These are phyloP conservation scores for Botrytis tulipae DNA, from an alignment of 2,329 filamentous ascomycete species.

Conservation along the genomic window DNA sequence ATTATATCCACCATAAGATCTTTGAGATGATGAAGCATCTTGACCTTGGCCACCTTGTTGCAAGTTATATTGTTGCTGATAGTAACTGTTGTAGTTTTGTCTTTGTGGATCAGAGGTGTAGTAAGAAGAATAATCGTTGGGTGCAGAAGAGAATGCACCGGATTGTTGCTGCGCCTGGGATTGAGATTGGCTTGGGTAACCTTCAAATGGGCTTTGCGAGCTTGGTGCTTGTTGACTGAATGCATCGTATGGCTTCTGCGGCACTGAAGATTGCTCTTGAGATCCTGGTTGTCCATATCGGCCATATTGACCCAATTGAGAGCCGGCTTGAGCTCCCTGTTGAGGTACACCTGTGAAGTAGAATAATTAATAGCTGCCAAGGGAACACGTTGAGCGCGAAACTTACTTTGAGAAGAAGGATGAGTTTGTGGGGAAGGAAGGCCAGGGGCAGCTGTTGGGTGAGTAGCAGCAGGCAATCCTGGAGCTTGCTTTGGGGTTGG, in stretches of 20 bases:
- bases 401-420: conserved; percentile 40
- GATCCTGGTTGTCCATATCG: conserved; percentile 64
- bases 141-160: conserved; percentile 69
- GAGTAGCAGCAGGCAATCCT: conserved; percentile 51
- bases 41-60: conserved; percentile 58
- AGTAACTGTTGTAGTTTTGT: conserved; percentile 72
- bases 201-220: conserved; percentile 59
- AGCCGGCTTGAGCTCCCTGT: conserved; percentile 36
- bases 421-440: conserved; percentile 41
- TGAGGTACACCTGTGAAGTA: conserved; percentile 27
- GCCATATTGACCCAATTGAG: conserved; percentile 56
- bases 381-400: background rate
- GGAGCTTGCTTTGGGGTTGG: conserved; percentile 43
- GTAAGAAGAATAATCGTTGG: conserved; percentile 79
- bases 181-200: conserved; percentile 58
- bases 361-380: background rate
- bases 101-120: conserved; percentile 76
- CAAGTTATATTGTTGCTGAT: conserved; percentile 55
- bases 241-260: conserved; percentile 82
- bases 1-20: conserved; percentile 75
- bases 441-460: conserved; percentile 43
- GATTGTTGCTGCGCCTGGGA: conserved; percentile 57
- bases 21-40: conserved; percentile 69
- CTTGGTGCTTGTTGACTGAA: conserved; percentile 73
- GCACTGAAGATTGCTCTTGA: conserved; percentile 58